Conservation (phyloP, 495 filamentous ascomycete genomes). For the Penicillium antarcticum region DNA sequence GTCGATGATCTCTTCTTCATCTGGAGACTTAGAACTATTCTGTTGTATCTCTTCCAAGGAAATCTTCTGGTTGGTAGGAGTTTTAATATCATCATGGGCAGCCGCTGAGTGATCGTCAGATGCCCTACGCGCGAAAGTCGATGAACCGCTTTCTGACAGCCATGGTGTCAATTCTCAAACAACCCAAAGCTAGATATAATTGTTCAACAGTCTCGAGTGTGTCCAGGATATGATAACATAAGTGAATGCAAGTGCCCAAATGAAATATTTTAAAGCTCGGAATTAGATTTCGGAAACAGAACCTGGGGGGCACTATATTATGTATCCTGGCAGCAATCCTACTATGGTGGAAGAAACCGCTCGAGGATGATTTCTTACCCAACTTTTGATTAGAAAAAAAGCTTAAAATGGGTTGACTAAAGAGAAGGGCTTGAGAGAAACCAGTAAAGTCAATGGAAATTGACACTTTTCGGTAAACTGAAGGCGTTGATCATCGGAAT, state of each 20-base stretch:
- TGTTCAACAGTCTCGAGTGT: neutral
- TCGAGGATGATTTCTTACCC: neutral
- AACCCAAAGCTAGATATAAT: neutral
- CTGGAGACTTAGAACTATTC: neutral
- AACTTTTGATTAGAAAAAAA: neutral
- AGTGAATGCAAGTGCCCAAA: no score
- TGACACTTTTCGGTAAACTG: neutral
- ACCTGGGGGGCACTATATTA: no score
- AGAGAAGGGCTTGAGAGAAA: neutral
- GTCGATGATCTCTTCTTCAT: conserved; percentile 1
- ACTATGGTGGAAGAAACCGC: neutral
- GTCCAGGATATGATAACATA: neutral
- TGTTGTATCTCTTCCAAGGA: conserved; percentile 1
- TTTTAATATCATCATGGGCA: neutral
- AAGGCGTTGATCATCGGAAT: neutral
- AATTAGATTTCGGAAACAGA: no score
- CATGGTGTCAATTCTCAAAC: neutral
- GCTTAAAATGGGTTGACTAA: neutral
- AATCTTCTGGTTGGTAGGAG: neutral
- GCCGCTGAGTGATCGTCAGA: neutral
- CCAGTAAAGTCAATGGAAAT: neutral
- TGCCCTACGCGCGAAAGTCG: conserved; percentile 1
- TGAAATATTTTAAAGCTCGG: no score
- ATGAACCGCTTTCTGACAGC: conserved; percentile 10
- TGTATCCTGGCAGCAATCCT: neutral